phyloP scores from a whole-genome alignment of 139 green algal species.

The Ettlia oleoabundans region DNA sequence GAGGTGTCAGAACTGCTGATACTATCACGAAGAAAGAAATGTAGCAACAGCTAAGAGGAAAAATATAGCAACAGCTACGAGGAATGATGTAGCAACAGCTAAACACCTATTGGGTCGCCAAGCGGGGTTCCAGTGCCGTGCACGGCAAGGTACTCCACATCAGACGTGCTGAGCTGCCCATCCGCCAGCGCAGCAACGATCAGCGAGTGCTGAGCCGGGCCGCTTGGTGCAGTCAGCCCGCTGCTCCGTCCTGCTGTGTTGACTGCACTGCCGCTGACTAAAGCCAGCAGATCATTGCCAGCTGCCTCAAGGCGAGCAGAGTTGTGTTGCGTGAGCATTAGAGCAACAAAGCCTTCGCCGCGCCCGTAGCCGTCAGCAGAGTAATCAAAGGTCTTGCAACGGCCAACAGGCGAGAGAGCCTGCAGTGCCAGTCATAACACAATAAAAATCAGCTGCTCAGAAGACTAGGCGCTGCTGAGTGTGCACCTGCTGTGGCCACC shows the following conservation, averaged over 20 bases:
- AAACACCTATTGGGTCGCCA: constrained; percentile 51
- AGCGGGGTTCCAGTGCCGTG: constrained; percentile 66
- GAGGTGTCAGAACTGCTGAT: too few relatives aligned
- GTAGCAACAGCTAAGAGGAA: too few relatives aligned
- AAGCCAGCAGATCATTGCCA: neutral
- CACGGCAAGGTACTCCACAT: constrained; percentile 37
- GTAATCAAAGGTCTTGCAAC: constrained; percentile 70
- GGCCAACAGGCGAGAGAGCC: constrained; percentile 51
- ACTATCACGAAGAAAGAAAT: too few relatives aligned
- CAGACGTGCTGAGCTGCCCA: constrained; percentile 8
- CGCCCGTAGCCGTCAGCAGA: constrained; percentile 72
- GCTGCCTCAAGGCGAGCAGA: neutral
- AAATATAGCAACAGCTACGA: too few relatives aligned
- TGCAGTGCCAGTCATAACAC: too few relatives aligned
- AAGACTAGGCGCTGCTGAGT: too few relatives aligned
- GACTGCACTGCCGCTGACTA: constrained; percentile 65
- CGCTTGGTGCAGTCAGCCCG: constrained; percentile 67
- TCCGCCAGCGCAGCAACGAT: constrained; percentile 54
- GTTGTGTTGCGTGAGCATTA: neutral
- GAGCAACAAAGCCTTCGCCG: constrained; percentile 32
- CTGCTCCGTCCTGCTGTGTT: constrained; percentile 84
- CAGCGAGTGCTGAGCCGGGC: constrained; percentile 72
- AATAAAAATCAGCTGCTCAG: too few relatives aligned
- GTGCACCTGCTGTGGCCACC: too few relatives aligned
- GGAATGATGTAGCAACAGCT: too few relatives aligned